These are phyloP conservation scores for Vitis riparia DNA, from an alignment of 164 flowering plant genomes.

Conservation along the genomic window DNA sequence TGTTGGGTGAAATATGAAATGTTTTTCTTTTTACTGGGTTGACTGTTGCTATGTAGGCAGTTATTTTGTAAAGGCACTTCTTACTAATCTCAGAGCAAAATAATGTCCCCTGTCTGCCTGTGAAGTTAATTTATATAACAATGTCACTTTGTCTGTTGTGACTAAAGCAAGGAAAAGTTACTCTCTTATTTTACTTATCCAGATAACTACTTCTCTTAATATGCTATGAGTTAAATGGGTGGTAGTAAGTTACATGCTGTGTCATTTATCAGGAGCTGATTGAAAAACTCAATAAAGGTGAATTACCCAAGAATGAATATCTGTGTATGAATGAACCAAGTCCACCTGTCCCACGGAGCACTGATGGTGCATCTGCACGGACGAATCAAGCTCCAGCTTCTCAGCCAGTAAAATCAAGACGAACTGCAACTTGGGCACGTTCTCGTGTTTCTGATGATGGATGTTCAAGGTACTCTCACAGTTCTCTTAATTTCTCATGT, in stretches of 20 bases:
- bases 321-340: conserved; percentile 70
- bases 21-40: background rate
- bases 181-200: background rate
- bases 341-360: conserved; percentile 30
- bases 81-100: background rate
- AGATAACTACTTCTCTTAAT: background rate
- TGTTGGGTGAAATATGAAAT: background rate
- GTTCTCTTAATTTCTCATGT: background rate
- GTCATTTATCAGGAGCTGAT: conserved; percentile 63
- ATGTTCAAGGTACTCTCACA: conserved; percentile 57
- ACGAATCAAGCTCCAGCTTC: conserved; percentile 43
- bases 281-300: conserved; percentile 79
- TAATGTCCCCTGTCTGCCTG: background rate
- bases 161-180: background rate
- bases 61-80: background rate
- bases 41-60: background rate
- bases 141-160: background rate
- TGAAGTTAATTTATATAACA: background rate
- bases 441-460: conserved; percentile 90
- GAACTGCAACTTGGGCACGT: conserved; percentile 91
- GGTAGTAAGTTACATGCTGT: conserved; percentile 2
- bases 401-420: conserved; percentile 56
- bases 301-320: conserved; percentile 73
- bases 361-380: conserved; percentile 33
- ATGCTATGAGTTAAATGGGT: background rate